Evolutionary conservation across 257 asterid genomes (phyloP), one percentile per base, ranked within the genome.

Genomic region (Fraxinus americana): DNA sequence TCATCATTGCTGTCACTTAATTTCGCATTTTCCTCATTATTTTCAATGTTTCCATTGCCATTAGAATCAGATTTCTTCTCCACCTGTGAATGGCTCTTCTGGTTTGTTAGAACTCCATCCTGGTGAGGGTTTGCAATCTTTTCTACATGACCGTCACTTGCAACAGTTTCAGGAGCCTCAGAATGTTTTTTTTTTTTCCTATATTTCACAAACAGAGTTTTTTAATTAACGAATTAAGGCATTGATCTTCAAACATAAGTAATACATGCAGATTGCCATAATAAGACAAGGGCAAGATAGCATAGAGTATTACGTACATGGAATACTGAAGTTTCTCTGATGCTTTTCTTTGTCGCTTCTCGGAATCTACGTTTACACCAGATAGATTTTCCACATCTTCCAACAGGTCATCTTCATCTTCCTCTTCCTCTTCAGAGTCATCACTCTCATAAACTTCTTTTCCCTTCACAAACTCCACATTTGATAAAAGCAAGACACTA

Each of bases 391-490:
- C 87, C 50, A 30, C 70, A 78, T 74, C 86, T 68, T 83, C 84
- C 82, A 57, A 54, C 27, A 70, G 63, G 70, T 72, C 85, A 32
- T 71, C 32, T 29, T 29, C 32, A 29, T 29, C 32, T 29, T 29
- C 32, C 1, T 27, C 85, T 54, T 83, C 91, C 77, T 80, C 87
- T 73, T 85, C 82, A 0, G 83, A 74, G 7, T 79, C 89, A 74
- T 88, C 95, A 78, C 91, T 89, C 80, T 84, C 88, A 78, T 77
- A 83, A 34, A 91, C 94, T 57, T 93, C 91, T 76, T 85, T 87
- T 82, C 88, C 94, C 67, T 90, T 83, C 81, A 78, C 96, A 84
- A 91, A 92, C 81, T 89, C 96, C 80, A 85, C 92, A 82, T 87
- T 91, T 7, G 97, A 87, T 85, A 93, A 85, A 82, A 91, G 92